A percentile compares a stretch with the other conserved stretches of the same genome.
These are phyloP conservation scores for Acarospora socialis DNA, from an alignment of 2,329 filamentous ascomycete species.

Conservation along the genomic window DNA sequence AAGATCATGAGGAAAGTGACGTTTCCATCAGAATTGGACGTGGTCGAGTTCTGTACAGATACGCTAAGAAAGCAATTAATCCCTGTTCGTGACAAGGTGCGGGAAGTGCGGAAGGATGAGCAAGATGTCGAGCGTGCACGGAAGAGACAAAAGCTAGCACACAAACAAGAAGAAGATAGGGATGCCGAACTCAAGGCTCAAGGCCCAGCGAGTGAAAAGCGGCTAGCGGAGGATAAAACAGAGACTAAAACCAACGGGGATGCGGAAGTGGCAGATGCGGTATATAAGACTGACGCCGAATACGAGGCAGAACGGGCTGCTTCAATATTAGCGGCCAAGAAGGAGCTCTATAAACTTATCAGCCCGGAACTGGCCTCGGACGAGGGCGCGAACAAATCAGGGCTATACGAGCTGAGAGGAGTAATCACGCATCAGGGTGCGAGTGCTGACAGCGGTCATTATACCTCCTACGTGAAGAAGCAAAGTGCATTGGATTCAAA, in stretches of 20 bases:
- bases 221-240: conserved; percentile 36
- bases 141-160: conserved; percentile 72
- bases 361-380: conserved; percentile 61
- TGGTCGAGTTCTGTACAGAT: conserved; percentile 90
- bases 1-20: conserved; percentile 99
- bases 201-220: conserved; percentile 35
- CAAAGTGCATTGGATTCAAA: conserved; percentile 54
- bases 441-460: conserved; percentile 93
- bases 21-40: conserved; percentile 84
- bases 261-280: conserved; percentile 54
- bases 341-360: conserved; percentile 69
- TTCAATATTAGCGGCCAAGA: conserved; percentile 65
- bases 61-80: conserved; percentile 69
- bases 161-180: conserved; percentile 40
- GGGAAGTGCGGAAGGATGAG: conserved; percentile 88
- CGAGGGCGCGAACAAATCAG: conserved; percentile 78
- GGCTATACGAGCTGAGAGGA: conserved; percentile 84
- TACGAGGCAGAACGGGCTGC: conserved; percentile 73
- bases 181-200: conserved; percentile 32
- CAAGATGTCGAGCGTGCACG: conserved; percentile 81
- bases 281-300: conserved; percentile 87
- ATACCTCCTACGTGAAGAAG: conserved; percentile 97
- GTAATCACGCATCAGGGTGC: conserved; percentile 94
- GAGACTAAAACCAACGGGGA: conserved; percentile 46
- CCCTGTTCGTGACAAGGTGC: conserved; percentile 90